Evolutionary conservation across 257 asterid species (phyloP), one percentile per base, ranked within the genome.

Genomic region (Lycium barbarum): DNA sequence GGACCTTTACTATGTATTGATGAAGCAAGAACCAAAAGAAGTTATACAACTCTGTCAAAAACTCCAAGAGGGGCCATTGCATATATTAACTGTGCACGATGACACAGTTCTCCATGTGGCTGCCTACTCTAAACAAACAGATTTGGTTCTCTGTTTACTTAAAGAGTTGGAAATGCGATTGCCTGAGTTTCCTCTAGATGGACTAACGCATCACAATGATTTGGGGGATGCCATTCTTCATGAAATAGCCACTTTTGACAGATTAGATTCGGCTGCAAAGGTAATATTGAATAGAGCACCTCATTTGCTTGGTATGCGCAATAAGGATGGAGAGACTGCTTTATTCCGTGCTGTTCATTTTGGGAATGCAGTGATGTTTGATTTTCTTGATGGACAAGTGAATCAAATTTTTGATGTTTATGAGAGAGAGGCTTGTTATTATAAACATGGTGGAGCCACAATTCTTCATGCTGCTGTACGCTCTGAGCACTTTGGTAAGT

Each of bases 91-190:
- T n/a, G n/a, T n/a, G n/a, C n/a, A n/a, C n/a, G n/a, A n/a, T n/a
- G n/a, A n/a, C n/a, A n/a, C n/a, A n/a, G n/a, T 84, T 81, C 87
- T 84, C 45, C 87, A 84, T 79, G 59, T 78, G 80, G 87, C 84
- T 45, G 20, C 80, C 66, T 84, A 84, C 71, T 84, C 87, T 7
- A 84, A 79, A 67, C 84, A 79, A 84, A 79, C 6, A 80, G 57
- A 36, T 53, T 67, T 84, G 84, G 84, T 51, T 79, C 43, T 53
- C 81, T 12, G 80, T 79, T 47, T 38, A 38, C 2, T 38, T 4
- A 13, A 79, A 79, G 18, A 47, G 54, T 22, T 84, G 78, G 17
- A 20, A 79, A 79, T 0, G 10, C 2, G 70, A 11, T 4, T 47
- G 8, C 73, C 47, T 0, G 20, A 66, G 12, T 35, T 66, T 17